Percentiles rank a stretch among this genome's conserved stretches.
These are phyloP conservation scores for Cinnamomum chago DNA, from an alignment of 164 flowering plant species.

Conservation along the genomic window DNA sequence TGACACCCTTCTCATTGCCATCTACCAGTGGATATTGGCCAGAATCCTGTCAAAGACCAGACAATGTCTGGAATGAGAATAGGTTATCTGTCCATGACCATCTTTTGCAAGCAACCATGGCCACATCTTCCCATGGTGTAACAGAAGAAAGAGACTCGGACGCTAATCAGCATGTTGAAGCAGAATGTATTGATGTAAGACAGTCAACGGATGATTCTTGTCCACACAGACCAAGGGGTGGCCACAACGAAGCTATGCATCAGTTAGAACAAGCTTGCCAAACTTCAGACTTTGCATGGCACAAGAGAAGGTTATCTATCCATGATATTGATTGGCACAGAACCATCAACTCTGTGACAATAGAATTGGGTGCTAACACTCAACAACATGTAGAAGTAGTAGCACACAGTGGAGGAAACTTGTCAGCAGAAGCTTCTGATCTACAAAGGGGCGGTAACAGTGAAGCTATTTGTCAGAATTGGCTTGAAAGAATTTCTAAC, in stretches of 20 bases:
- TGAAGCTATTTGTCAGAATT: no score
- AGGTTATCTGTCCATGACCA: slow-evolving; percentile 14
- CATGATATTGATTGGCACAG: slow-evolving; percentile 21
- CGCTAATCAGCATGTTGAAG: neutral
- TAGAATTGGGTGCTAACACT: slow-evolving; percentile 25
- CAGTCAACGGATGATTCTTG: no score
- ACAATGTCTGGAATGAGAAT: neutral
- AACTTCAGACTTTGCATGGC: slow-evolving; percentile 6
- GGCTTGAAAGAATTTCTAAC: neutral
- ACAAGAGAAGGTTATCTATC: slow-evolving; percentile 13
- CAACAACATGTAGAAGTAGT: slow-evolving; percentile 10
- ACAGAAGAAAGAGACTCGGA: neutral
- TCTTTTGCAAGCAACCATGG: slow-evolving; percentile 19
- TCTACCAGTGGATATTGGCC: slow-evolving; percentile 20
- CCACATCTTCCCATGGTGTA: neutral
- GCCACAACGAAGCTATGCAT: neutral
- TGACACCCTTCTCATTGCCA: slow-evolving; percentile 9
- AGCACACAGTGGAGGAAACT: no score
- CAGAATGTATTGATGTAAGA: no score
- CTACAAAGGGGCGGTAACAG: no score
- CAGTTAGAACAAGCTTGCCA: slow-evolving; percentile 15
- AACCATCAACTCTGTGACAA: slow-evolving; percentile 8
- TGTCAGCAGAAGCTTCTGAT: no score
- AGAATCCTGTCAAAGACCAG: slow-evolving; percentile 12
- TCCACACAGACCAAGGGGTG: no score